phyloP scores from a whole-genome alignment of 352 stramenopile genomes.

The Globisporangium abappressorium region DNA sequence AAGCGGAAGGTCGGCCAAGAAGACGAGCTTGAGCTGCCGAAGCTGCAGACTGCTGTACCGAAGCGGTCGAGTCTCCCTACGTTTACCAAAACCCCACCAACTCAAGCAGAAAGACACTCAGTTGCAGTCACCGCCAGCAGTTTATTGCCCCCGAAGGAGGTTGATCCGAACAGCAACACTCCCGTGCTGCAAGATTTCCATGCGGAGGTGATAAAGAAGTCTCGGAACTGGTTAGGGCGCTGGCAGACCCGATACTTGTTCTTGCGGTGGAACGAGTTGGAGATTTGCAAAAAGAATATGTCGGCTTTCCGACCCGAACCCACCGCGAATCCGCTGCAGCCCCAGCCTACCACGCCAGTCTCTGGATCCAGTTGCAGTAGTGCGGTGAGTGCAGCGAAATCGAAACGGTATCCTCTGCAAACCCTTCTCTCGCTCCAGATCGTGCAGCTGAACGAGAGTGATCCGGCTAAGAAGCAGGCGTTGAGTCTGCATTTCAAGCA shows the following conservation, averaged over 20 bases:
- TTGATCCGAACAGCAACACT: conserved; percentile 6
- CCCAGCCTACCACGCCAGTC: background rate
- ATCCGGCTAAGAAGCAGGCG: conserved; percentile 39
- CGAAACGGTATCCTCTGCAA: conserved; percentile 40
- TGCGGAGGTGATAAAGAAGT: conserved; percentile 61
- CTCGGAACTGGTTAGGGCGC: conserved; percentile 58
- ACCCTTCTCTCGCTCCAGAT: conserved; percentile 49
- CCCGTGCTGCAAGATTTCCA: conserved; percentile 42
- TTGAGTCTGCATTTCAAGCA: conserved; percentile 59
- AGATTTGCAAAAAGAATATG: conserved; percentile 42
- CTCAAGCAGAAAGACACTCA: background rate
- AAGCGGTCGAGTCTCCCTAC: conserved; percentile 13
- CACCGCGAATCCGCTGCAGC: background rate
- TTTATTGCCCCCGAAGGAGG: background rate
- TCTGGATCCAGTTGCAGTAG: background rate
- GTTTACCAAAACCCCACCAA: background rate
- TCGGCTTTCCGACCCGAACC: conserved; percentile 29
- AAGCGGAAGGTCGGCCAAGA: conserved; percentile 10
- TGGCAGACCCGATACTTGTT: conserved; percentile 48
- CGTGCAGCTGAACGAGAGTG: conserved; percentile 47
- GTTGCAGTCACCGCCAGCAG: background rate
- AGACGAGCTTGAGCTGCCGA: conserved; percentile 21
- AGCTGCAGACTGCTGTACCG: conserved; percentile 10
- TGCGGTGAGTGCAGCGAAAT: conserved; percentile 8
- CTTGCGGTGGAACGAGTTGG: conserved; percentile 50